Evolutionary conservation across 768 basidiomycete genomes (phyloP), one percentile per base, ranked within the genome.

Genomic region (Tricholoma matsutake): DNA sequence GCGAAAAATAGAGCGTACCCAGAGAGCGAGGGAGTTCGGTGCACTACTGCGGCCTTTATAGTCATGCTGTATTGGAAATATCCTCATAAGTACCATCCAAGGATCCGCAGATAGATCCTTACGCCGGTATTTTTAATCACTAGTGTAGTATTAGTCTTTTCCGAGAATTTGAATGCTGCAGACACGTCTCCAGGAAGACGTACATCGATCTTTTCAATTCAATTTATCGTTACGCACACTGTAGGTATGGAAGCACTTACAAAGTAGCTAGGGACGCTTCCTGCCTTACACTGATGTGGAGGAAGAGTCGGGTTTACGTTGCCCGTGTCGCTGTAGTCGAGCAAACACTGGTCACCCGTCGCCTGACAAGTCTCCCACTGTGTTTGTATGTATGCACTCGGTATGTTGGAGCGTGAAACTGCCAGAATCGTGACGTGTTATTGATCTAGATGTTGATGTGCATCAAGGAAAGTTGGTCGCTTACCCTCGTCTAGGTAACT

Each of bases 291-390:
- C 13, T 68, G 66, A 6, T 64, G 64, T 5, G 73, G 72, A 2
- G 71, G 65, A 2, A 54, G 59, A 6, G 68, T 66, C 0, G 68
- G 68, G 1, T 70, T 59, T 5, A 45, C 54, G 8, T 79, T 71
- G 20, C 72, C 62, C 0, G 78, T 73, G 41, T 73, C 56, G 7
- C 64, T 61, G 59, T 64, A 80, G 66, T 83, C 77, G 6, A 86
- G 75, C 1, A 83, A 70, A 63, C 86, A 86, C 35, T 78, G 75
- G 14, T 78, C 73, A 6, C 73, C 71, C 0, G 74, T 75, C 10
- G 69, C 58, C 68, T 85, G 83, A 66, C 86, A 87, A 1, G 81
- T 81, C 62, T 84, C 85, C 81, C 81, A 85, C 63, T 86, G 81
- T 0, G 78, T 67, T 60, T 74, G 71, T 31, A 76, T 74, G 57